A percentile compares a stretch with the other conserved stretches of the same genome.
Evolutionary conservation across 805 yeast genomes (phyloP).

Genomic region (Cyberlindnera veronae): DNA sequence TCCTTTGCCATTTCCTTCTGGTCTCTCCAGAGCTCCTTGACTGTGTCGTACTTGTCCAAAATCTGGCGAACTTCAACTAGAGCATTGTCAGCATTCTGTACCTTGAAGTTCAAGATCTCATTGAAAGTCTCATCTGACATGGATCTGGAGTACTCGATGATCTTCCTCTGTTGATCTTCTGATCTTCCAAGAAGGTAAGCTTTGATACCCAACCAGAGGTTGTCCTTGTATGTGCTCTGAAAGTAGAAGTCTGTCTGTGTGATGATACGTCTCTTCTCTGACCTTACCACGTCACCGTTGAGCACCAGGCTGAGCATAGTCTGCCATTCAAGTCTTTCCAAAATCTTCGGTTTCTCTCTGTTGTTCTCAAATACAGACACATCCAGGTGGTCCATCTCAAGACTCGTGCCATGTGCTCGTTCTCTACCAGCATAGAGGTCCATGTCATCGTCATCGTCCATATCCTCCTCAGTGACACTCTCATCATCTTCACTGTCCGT

Average conservation of each 20-base stretch:
- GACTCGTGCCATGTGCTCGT: slow-evolving; percentile 36
- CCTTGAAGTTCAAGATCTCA: slow-evolving; percentile 61
- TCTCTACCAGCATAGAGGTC: slow-evolving; percentile 12
- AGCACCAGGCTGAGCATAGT: slow-evolving; percentile 85
- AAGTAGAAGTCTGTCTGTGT: slow-evolving; percentile 48
- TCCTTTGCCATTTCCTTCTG: slow-evolving; percentile 73
- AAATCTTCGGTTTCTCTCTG: slow-evolving; percentile 36
- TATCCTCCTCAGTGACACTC: slow-evolving; percentile 26
- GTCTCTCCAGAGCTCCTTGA: slow-evolving; percentile 78
- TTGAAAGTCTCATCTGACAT: slow-evolving; percentile 70
- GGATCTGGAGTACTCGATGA: slow-evolving; percentile 65
- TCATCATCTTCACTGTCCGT: slow-evolving; percentile 33
- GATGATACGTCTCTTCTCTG: slow-evolving; percentile 79
- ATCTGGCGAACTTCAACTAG: slow-evolving; percentile 50
- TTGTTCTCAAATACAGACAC: slow-evolving; percentile 18
- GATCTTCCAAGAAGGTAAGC: slow-evolving; percentile 81
- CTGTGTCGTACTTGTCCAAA: slow-evolving; percentile 57
- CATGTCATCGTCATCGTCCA: slow-evolving; percentile 28
- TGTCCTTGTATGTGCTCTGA: slow-evolving; percentile 59
- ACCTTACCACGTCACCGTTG: slow-evolving; percentile 90
- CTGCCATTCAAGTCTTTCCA: slow-evolving; percentile 94
- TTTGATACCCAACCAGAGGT: slow-evolving; percentile 82
- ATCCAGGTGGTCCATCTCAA: slow-evolving; percentile 43
- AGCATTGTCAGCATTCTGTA: slow-evolving; percentile 44
- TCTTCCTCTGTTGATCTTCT: slow-evolving; percentile 70